phyloP scores from a whole-genome alignment of 2,329 filamentous ascomycete genomes.

The Verticillium nonalfalfae region DNA sequence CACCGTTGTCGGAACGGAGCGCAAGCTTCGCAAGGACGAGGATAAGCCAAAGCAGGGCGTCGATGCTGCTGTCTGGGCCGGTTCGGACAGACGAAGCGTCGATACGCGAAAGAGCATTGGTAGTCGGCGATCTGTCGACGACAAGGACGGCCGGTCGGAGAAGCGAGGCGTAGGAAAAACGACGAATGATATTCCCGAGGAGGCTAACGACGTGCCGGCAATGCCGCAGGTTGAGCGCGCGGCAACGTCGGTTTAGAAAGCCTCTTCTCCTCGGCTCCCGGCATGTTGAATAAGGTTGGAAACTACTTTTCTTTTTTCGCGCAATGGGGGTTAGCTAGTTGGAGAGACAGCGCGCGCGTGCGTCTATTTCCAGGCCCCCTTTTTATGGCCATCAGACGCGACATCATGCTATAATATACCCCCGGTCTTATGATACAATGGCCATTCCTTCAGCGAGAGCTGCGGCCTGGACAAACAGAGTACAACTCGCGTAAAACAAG shows the following conservation, averaged over 20 bases:
- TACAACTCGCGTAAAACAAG: too few species aligned
- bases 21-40: constrained; percentile 14
- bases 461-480: too few species aligned
- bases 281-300: neutral
- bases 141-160: neutral
- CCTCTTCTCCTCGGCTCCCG: neutral
- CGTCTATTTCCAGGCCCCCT: neutral
- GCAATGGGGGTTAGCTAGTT: neutral
- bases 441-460: neutral
- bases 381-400: neutral
- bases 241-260: neutral
- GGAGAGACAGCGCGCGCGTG: neutral
- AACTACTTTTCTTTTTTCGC: neutral
- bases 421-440: neutral
- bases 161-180: neutral
- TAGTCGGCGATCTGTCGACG: neutral
- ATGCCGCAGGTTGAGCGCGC: neutral
- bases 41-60: constrained; percentile 9
- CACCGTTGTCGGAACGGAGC: constrained; percentile 18
- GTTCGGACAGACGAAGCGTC: neutral
- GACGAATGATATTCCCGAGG: constrained; percentile 2
- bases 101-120: neutral
- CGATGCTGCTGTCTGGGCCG: neutral
- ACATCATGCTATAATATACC: neutral
- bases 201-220: neutral